Evolutionary conservation across 768 basidiomycete species (phyloP), one percentile per base, ranked within the genome.

Genomic region (Sarcodon sp.): DNA sequence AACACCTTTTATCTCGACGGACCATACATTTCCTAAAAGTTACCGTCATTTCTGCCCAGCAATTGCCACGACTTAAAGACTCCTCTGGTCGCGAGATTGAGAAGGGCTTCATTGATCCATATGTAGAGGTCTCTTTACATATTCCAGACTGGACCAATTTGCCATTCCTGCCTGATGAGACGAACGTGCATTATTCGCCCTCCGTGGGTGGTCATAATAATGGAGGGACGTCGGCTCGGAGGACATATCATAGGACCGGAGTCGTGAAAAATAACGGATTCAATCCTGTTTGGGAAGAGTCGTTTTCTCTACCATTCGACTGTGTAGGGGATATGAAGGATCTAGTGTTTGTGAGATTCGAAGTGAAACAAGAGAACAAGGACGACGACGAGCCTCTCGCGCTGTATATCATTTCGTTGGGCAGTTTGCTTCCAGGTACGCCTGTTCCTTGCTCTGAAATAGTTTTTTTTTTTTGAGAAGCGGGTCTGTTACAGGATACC

Each of bases 211-310:
- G 46, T 55, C 1, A 52, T 58, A 2, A 16, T 51, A 13, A 54
- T 65, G 18, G 55, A 8, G 61, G 65, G 32, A 53, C 61, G 5
- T 56, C 68, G 4, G 68, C 71, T 31, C 67, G 72, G 18, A 69
- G 73, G 5, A 61, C 81, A n/a, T 69, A 71, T 4, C 61, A 62
- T 47, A 71, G 74, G 38, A 94, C 89, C 3, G 65, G 64, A 16
- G 67, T 73, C 0, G 77, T 93, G 48, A 79, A 77, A 64, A 83
- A 88, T 61, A 93, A 93, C 59, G 89, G 92, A 0, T 92, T 94
- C 68, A 96, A 96, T 62, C 94, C 94, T 0, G 66, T 77, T 1
- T 97, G 92, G 87, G 73, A 88, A 52, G 79, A 91, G 56, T 60
- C 61, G 35, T 63, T 92, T 21, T 62, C 65, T 15, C 62, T 93